Base-by-base conservation (phyloP, 1,139 yeast species). In the Blastobotrys malaysiensis region DNA sequence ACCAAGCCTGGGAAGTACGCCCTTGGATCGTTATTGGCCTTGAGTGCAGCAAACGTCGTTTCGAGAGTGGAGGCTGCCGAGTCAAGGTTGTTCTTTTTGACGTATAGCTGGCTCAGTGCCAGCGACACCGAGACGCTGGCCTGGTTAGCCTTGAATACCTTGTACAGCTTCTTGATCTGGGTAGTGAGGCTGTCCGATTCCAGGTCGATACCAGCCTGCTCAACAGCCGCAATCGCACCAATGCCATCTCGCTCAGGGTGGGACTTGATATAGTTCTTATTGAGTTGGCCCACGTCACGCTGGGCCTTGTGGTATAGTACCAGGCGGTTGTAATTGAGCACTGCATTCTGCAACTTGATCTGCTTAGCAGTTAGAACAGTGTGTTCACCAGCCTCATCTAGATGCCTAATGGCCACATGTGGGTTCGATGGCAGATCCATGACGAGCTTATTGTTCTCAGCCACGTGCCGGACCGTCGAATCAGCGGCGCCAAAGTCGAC, bases 61-160 rank as follows among this genome's bases (percentile, higher is more conserved):
- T 80, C 81, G 54, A 84, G 70, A 9, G 76, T 62, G 7, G 68
- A 56, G 9, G 76, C 66, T 1, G 84, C 77, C 55, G 79, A 81
- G 58, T 77, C 79, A 52, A 68, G 72, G 24, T 77, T 78, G 5
- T 69, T 71, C 7, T 67, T 57, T 50, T 69, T 64, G 3, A 74
- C 63, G 61, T 77, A 77, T 11, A 79, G 57, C 60, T 78, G 82
- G 9, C 80, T 76, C 43, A 84, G 71, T 2, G 68, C 63, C 24
- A 69, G 57, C 7, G 63, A 66, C 49, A 61, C 50, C 6, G 63
- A 59, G 13, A 63, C 49, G 45, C 58, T 59, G 5, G 49, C 48
- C 36, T 65, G 64, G 19, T 58, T 55, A 21, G 51, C 54, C 27
- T 57, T 56, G 49, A 59, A 59, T 27, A 48, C 36, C 46, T 57